phyloP scores from a whole-genome alignment of 2,329 filamentous ascomycete species.

The Bipolaris sorokiniana region DNA sequence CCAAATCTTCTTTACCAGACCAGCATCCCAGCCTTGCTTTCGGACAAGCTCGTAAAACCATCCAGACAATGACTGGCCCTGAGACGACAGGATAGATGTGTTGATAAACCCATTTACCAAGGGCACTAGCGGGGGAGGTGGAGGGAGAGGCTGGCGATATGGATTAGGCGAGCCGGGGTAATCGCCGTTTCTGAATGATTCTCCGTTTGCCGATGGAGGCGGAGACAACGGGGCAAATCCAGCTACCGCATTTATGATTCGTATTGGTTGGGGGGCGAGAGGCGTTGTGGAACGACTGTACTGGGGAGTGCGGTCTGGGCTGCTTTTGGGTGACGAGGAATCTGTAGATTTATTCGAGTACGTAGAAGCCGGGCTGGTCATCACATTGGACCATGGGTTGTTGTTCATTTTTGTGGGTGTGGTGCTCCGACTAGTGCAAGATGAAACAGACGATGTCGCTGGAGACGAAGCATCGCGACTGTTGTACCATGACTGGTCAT shows the following conservation, averaged over 20 bases:
- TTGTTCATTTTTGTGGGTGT: constrained; percentile 47
- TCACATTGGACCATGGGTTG: constrained; percentile 49
- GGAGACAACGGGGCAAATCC: constrained; percentile 47
- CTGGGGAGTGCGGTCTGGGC: constrained; percentile 46
- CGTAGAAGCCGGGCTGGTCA: constrained; percentile 40
- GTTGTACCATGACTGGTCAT: constrained; percentile 46
- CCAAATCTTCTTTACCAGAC: constrained; percentile 46
- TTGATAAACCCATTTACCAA: constrained; percentile 48
- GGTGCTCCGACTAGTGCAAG: constrained; percentile 45
- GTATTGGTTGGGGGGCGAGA: constrained; percentile 46
- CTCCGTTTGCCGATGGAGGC: constrained; percentile 35
- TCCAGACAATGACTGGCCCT: constrained; percentile 46
- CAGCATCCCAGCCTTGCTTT: constrained; percentile 45
- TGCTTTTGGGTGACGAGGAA: constrained; percentile 45
- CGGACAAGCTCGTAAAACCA: constrained; percentile 47
- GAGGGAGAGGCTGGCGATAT: constrained; percentile 38
- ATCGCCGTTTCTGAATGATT: constrained; percentile 37
- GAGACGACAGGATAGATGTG: constrained; percentile 42
- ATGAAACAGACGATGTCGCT: constrained; percentile 49
- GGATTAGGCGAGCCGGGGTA: constrained; percentile 45
- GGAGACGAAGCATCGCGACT: constrained; percentile 45
- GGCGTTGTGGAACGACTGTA: constrained; percentile 49
- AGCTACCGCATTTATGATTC: constrained; percentile 41
- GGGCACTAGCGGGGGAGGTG: constrained; percentile 32
- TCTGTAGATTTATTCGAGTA: constrained; percentile 39